phyloP scores from a whole-genome alignment of 2,329 filamentous ascomycete genomes.

The Trichoderma asperellum region DNA sequence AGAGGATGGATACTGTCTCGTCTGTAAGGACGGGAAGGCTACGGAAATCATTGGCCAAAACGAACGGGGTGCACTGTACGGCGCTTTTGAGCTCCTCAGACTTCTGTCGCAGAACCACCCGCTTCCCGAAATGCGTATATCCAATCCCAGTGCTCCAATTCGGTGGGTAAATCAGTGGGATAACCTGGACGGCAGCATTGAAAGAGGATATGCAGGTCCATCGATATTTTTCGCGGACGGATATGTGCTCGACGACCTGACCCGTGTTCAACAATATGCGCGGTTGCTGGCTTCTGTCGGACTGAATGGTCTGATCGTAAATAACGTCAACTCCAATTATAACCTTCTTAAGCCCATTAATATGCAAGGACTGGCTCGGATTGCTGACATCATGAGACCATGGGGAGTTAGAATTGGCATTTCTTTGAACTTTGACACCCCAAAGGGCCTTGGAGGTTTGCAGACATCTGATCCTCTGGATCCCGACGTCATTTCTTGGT shows the following conservation, averaged over 20 bases:
- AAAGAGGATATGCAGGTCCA: conserved; percentile 2
- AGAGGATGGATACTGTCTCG: background rate
- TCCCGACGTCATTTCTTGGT: background rate
- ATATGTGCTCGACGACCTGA: background rate
- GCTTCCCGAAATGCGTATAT: conserved; percentile 1
- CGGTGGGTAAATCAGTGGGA: conserved; percentile 7
- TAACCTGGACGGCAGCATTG: conserved; percentile 1
- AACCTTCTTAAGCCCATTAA: background rate
- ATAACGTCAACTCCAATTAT: conserved; percentile 7
- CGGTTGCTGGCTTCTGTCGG: background rate
- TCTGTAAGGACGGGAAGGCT: background rate
- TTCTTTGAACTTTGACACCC: conserved; percentile 1
- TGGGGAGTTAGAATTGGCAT: conserved; percentile 9
- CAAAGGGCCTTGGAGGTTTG: background rate
- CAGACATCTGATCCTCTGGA: conserved; percentile 1
- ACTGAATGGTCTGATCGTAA: conserved; percentile 3
- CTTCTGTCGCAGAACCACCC: background rate
- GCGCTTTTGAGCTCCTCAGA: conserved; percentile 9
- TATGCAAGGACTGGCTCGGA: conserved; percentile 1
- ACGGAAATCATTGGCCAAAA: conserved; percentile 8
- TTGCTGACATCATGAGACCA: background rate
- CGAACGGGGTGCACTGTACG: conserved; percentile 14
- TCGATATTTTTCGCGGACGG: conserved; percentile 1
- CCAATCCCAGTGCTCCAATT: conserved; percentile 2
- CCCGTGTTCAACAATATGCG: conserved; percentile 3